Evolutionary conservation across 768 basidiomycete species (phyloP).

Genomic region (Tylopilus felleus): DNA sequence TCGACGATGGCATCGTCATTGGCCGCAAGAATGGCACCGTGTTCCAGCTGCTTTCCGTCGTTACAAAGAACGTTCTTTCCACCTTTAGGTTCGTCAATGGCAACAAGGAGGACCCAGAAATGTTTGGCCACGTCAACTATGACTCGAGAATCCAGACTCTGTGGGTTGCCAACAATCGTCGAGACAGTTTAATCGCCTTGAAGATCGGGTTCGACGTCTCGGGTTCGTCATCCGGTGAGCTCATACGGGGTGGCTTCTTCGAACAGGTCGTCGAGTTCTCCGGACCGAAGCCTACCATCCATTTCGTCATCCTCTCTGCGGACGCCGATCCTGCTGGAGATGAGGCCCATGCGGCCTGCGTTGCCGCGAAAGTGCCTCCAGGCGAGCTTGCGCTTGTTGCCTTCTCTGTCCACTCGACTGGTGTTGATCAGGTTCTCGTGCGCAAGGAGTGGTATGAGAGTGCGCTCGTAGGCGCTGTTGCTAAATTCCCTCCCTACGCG

Average conservation of each 20-base stretch:
- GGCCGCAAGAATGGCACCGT: slow-evolving; percentile 83
- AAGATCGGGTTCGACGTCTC: slow-evolving; percentile 66
- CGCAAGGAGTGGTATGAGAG: slow-evolving; percentile 81
- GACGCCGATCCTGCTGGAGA: slow-evolving; percentile 81
- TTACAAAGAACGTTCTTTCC: slow-evolving; percentile 69
- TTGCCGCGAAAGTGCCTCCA: slow-evolving; percentile 73
- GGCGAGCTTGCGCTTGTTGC: slow-evolving; percentile 80
- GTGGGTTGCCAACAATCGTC: slow-evolving; percentile 83
- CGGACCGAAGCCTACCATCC: slow-evolving; percentile 82
- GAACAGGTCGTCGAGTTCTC: slow-evolving; percentile 83
- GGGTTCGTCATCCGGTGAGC: slow-evolving; percentile 56
- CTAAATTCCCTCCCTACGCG: slow-evolving; percentile 59
- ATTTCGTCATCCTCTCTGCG: slow-evolving; percentile 83
- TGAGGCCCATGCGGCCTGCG: slow-evolving; percentile 79
- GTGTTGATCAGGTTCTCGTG: slow-evolving; percentile 85
- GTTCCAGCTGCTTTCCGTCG: slow-evolving; percentile 77
- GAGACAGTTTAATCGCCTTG: slow-evolving; percentile 80
- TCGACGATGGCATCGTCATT: slow-evolving; percentile 81
- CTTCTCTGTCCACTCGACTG: slow-evolving; percentile 86
- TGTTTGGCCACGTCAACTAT: slow-evolving; percentile 87
- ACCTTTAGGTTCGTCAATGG: slow-evolving; percentile 78
- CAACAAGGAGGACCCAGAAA: slow-evolving; percentile 67
- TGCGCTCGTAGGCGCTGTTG: slow-evolving; percentile 52
- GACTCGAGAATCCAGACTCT: slow-evolving; percentile 82
- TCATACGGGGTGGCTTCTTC: slow-evolving; percentile 60